Percentiles rank a stretch among this genome's conserved stretches.
These are phyloP conservation scores for Phlebiopsis gigantea DNA, from an alignment of 768 basidiomycete species.

Conservation along the genomic window DNA sequence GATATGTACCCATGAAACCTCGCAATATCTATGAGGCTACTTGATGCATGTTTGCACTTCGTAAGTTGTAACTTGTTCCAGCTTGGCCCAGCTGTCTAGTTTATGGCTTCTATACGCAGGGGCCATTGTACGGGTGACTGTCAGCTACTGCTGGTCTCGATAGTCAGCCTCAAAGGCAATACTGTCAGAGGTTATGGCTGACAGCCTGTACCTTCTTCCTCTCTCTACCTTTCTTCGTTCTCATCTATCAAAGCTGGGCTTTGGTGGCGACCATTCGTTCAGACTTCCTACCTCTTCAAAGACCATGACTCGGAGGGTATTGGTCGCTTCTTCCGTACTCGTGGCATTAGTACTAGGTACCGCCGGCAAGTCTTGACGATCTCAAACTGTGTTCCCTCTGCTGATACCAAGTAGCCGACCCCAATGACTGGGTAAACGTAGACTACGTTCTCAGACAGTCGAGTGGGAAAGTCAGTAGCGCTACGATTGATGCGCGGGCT, in stretches of 20 bases:
- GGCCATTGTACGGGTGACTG: too few species aligned
- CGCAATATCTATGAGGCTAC: too few species aligned
- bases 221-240: background rate
- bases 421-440: slow-evolving; percentile 46
- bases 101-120: too few species aligned
- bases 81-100: too few species aligned
- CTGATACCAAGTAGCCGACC: slow-evolving; percentile 39
- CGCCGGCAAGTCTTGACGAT: background rate
- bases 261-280: background rate
- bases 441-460: slow-evolving; percentile 33
- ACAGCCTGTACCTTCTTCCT: background rate
- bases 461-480: slow-evolving; percentile 15
- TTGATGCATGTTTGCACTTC: too few species aligned
- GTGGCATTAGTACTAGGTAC: background rate
- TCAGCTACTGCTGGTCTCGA: too few species aligned
- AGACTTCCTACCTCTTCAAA: background rate
- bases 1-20: too few species aligned
- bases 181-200: background rate
- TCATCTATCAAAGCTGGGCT: background rate
- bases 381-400: too few species aligned
- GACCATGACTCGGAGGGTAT: background rate
- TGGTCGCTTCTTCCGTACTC: background rate
- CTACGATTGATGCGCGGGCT: slow-evolving; percentile 30
- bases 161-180: background rate
- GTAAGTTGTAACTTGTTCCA: too few species aligned